Percentiles rank a stretch among this genome's conserved stretches.
phyloP scores from a whole-genome alignment of 148 eudicot species.

The Mesembryanthemum crystallinum region DNA sequence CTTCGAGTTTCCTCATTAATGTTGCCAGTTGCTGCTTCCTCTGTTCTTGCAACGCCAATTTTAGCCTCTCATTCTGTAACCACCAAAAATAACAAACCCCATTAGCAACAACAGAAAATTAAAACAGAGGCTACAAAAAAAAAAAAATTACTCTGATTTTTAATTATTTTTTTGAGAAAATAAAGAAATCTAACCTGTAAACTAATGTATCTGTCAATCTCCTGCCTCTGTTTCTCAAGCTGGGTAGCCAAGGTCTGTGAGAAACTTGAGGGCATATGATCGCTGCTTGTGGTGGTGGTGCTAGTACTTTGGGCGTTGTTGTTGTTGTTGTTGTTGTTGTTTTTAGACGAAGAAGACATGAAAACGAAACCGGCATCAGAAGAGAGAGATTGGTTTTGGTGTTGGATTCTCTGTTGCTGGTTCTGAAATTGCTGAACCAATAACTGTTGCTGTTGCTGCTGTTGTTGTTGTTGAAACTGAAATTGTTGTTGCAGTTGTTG shows the following conservation, averaged over 20 bases:
- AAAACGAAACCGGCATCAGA: conserved; percentile 15
- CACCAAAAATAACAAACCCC: not conserved
- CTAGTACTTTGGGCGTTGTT: conserved; percentile 14
- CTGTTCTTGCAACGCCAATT: conserved; percentile 57
- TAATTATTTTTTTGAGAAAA: not conserved
- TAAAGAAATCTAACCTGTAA: conserved; percentile 45
- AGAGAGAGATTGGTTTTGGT: conserved; percentile 1
- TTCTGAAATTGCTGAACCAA: conserved; percentile 18
- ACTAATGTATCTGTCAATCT: conserved; percentile 49
- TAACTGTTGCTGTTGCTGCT: conserved; percentile 25
- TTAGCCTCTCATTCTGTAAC: conserved; percentile 64
- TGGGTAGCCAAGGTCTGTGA: conserved; percentile 29
- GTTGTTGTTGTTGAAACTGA: conserved; percentile 27
- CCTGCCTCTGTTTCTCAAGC: conserved; percentile 47
- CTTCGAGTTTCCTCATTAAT: conserved; percentile 42
- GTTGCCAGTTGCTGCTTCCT: conserved; percentile 46
- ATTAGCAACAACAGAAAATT: conserved; percentile 1
- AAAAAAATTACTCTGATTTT: too few species aligned
- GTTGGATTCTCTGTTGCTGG: conserved; percentile 10
- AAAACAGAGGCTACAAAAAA: too few species aligned
- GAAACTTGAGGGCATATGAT: conserved; percentile 21
- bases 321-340: not conserved
- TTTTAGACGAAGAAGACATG: conserved; percentile 18
- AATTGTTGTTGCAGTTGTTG: conserved; percentile 27
- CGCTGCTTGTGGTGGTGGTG: conserved; percentile 22